Evolutionary conservation across 192 early-diverging fungal species (phyloP), one percentile per base, ranked within the genome.

Genomic region (Spizellomyces punctatus): DNA sequence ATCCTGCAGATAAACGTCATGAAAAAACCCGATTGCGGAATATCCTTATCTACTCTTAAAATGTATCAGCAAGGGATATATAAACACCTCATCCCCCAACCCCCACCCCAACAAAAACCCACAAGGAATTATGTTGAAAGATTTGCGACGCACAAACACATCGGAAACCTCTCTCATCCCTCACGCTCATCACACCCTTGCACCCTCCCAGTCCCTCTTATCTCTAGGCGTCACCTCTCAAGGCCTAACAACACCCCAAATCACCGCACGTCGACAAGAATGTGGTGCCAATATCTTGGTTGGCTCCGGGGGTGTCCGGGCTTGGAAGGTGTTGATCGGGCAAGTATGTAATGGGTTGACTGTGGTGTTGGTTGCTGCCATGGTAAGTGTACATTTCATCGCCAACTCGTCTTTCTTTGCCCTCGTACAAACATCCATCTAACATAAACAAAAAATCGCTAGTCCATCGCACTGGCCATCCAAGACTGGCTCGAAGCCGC

Each of bases 211-310:
- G 27, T 36, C 27, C 27, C 27, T 36, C 27, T 36, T 3, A 36
- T 36, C 27, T 36, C 27, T 36, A 36, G 27, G 27, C 0, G 27
- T 36, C 27, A 36, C 27, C 27, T 36, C 27, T 36, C 50, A 61
- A 16, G 59, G 59, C 14, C 14, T 61, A 5, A 41, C 14, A 17
- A 42, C 17, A 16, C 21, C 17, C 14, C 59, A 61, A 41, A 41
- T 61, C 5, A 41, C 17, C 14, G 17, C 46, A 17, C 58, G 69
- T 41, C 0, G 45, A 17, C 17, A 12, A 21, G 60, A 71, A 5
- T 49, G 63, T 49, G 69, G 69, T 46, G n/a, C 19, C n/a, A 68
- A 68, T 45, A 50, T 60, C 8, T 42, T 68, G 50, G 66, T 19
- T 5, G 64, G 64, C n/a, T 5, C 12, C 0, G 45, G 48, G 12